Evolutionary conservation across 768 basidiomycete genomes (phyloP), one percentile per base, ranked within the genome.

Genomic region (Leccinum arenicola): DNA sequence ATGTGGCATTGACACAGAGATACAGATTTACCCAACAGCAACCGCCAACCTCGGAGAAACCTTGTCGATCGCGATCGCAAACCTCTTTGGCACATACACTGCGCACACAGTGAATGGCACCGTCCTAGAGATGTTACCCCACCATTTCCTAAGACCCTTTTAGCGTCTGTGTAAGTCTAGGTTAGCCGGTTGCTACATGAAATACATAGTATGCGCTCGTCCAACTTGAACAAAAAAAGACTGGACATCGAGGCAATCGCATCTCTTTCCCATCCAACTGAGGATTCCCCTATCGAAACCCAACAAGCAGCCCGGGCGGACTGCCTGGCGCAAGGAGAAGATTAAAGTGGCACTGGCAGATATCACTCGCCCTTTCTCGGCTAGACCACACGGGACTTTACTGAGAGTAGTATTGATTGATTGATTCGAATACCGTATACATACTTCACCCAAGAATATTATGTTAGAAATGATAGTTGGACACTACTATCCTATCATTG

Each of bases 401-500:
- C 12, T 23, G 23, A 14, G 11, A 19, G 8, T n/a, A 56, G 27
- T 29, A 40, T 45, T 45, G 43, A 45, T 56, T 40, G 14, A 27
- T 43, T 43, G 21, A 21, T 61, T 61, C n/a, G 9, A 52, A 35
- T 45, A 45, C 5, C 11, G 43, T 31, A 51, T 51, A 62, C 50
- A 63, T 58, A 58, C 19, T 17, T 25, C 29, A 11, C 17, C 17
- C 54, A 61, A 64, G 36, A 49, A 66, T 19, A 66, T 66, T 65
- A 66, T 45, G 43, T 45, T 45, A 45, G 43, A 6, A 43, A 56
- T 38, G 57, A 68, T 56, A 67, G 57, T 36, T 35, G 25, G 38
- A 56, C 33, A 49, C 53, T 52, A 65, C 54, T 52, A 49, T 66
- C 66, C 56, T 48, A 55, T 33, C 65, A 56, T 43, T 50, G 27